Evolutionary conservation across 148 eudicot species (phyloP).

Genomic region (Camellia japonica): DNA sequence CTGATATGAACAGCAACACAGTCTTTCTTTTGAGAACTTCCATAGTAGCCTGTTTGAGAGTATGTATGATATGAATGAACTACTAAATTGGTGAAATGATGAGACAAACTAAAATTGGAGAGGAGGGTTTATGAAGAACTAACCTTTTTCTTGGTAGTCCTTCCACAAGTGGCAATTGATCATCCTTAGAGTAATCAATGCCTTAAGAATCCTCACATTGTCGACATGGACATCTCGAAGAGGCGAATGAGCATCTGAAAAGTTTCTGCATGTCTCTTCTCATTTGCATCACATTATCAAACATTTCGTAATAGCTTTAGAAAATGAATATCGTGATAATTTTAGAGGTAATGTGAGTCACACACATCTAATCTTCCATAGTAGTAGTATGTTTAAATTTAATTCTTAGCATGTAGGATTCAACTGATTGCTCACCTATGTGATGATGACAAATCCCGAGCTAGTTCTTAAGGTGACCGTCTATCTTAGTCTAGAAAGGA

Average conservation of each 20-base stretch:
- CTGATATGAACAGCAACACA: constrained; percentile 72
- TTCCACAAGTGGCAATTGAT: constrained; percentile 57
- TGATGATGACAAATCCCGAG: constrained; percentile 65
- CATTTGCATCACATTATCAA: constrained; percentile 44
- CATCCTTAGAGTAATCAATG: constrained; percentile 61
- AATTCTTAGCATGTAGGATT: too few relatives aligned
- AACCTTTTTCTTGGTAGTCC: constrained; percentile 53
- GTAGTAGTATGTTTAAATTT: too few relatives aligned
- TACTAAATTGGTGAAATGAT: background rate
- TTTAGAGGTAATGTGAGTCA: background rate
- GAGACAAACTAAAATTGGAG: background rate
- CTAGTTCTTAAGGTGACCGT: constrained; percentile 65
- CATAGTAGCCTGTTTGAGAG: constrained; percentile 48
- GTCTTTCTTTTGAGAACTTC: constrained; percentile 71
- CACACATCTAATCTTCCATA: too few relatives aligned
- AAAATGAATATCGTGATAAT: background rate
- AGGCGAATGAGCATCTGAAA: constrained; percentile 55
- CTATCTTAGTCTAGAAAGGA: too few relatives aligned
- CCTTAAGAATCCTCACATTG: constrained; percentile 62
- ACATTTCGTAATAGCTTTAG: background rate
- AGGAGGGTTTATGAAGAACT: constrained; percentile 5
- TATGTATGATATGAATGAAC: background rate
- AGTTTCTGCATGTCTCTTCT: constrained; percentile 66
- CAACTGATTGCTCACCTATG: constrained; percentile 43
- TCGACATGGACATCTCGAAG: constrained; percentile 64